Evolutionary conservation across 2,329 filamentous ascomycete species (phyloP), one percentile per base, ranked within the genome.

Genomic region (Botrytis tulipae): DNA sequence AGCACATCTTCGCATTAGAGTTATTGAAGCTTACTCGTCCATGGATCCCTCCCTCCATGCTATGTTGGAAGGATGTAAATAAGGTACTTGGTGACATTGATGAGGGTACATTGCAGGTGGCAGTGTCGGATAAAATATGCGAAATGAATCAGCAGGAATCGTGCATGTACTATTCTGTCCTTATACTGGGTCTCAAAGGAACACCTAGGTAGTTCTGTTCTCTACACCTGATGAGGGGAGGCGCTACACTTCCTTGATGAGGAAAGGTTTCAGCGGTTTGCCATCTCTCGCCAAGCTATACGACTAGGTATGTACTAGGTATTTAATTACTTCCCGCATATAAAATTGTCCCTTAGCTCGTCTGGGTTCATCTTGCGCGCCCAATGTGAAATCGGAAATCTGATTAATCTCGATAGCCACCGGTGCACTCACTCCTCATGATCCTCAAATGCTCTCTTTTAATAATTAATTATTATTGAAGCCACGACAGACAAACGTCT

Each of bases 401-500:
- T 67, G 44, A 65, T 67, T 72, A 65, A 70, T 62, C 40, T 62
- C 35, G 25, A 29, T 46, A 57, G 9, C 51, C 51, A 57, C 51
- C 51, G n/a, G 14, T 29, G 9, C 69, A 48, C 35, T 62, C 69
- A 48, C 35, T 62, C 35, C 35, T 18, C 51, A 57, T 57, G 51
- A 57, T 57, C 51, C 51, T 16, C 51, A n/a, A 54, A 29, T 29
- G 2, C 14, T 51, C 46, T 51, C 51, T 54, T 7, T 16, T 20
- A 16, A 16, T 32, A 29, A 57, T 57, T 29, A 40, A 40, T 62
- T 25, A 32, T 69, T 40, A 61, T 72, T 72, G 73, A 74, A 76
- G 76, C 76, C 77, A 77, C 77, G 42, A 73, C 68, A 65, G 51
- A 29, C 51, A 42, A 42, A 40, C 57, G 37, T 46, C 57, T 70